Base-by-base conservation (phyloP, 257 asterid species). In the Nicotiana tabacum region DNA sequence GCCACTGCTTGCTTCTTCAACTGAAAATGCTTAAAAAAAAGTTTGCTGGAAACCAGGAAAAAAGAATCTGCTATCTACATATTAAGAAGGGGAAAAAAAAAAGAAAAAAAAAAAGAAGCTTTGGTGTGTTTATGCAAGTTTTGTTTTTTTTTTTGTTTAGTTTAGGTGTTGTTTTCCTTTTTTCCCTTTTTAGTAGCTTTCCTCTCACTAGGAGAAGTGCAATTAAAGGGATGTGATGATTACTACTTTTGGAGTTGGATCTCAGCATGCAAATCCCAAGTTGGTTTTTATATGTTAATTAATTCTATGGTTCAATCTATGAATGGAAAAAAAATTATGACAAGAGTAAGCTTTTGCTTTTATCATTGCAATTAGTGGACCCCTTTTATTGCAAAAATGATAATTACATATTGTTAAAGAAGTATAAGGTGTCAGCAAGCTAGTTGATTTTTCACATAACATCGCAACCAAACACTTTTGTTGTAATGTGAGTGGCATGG, bases 1-100 rank as follows among this genome's bases (percentile, higher is more conserved):
- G 82, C 99, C 98, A 76, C 91, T 96, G 4, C 98, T 96, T 29
- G 97, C 90, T 89, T 87, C 99, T 72, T 84, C 87, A 77, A 66
- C 83, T 66, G 83, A 64, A 83, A 35, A 81, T 74, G 80, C 80
- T 27, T 74, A 15, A 72, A 27, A 7, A 37, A 13, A 0, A 12
- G 33, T 82, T 87, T 83, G 86, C 89, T 84, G 88, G 87, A 84
- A 77, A 15, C 13, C 39, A 83, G 33, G 21, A 81, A 16, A 70
- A 46, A 57, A 21, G 9, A 13, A 81, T 84, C 86, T 78, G 79
- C 84, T 87, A 87, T 74, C 78, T 86, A 86, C 81, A 80, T 90
- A 84, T 70, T 66, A 55, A 81, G 77, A 68, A 17, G 8, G 1
- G 6, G 5, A 33, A 18, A 12, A 46, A 29, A 3, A 3, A 17